A percentile compares a stretch with the other conserved stretches of the same genome.
These are phyloP conservation scores for Macrophomina tecta DNA, from an alignment of 2,329 filamentous ascomycete genomes.

Conservation along the genomic window DNA sequence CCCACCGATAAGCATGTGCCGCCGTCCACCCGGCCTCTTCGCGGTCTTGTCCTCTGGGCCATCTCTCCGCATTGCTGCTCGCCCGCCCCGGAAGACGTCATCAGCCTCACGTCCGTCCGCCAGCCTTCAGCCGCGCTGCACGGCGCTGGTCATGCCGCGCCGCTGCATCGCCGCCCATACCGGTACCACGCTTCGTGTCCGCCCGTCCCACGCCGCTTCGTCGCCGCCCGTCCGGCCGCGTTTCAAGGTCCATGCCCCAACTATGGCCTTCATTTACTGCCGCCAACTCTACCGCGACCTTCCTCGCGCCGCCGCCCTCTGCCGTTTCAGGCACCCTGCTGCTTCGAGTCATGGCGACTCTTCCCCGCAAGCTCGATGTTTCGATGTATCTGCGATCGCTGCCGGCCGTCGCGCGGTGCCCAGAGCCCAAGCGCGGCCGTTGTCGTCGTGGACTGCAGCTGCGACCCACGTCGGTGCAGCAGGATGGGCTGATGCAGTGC, in stretches of 20 bases:
- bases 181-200: too few relatives aligned
- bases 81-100: background rate
- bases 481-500: too few relatives aligned
- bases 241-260: constrained; percentile 1
- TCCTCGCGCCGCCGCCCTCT: background rate
- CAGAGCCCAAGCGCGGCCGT: background rate
- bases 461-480: too few relatives aligned
- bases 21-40: background rate
- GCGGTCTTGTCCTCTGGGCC: constrained; percentile 5
- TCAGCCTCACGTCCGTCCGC: background rate
- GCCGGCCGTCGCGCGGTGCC: background rate
- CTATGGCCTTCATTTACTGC: background rate
- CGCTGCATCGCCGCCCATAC: too few relatives aligned
- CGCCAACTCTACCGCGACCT: background rate
- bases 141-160: too few relatives aligned
- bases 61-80: background rate
- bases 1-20: constrained; percentile 12
- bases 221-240: background rate
- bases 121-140: too few relatives aligned
- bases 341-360: too few relatives aligned
- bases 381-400: background rate
- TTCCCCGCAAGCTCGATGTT: too few relatives aligned
- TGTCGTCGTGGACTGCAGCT: too few relatives aligned
- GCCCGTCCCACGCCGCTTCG: background rate
- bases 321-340: background rate